These are phyloP conservation scores for Colletotrichum sp. DNA, from an alignment of 2,329 filamentous ascomycete species.

Conservation along the genomic window DNA sequence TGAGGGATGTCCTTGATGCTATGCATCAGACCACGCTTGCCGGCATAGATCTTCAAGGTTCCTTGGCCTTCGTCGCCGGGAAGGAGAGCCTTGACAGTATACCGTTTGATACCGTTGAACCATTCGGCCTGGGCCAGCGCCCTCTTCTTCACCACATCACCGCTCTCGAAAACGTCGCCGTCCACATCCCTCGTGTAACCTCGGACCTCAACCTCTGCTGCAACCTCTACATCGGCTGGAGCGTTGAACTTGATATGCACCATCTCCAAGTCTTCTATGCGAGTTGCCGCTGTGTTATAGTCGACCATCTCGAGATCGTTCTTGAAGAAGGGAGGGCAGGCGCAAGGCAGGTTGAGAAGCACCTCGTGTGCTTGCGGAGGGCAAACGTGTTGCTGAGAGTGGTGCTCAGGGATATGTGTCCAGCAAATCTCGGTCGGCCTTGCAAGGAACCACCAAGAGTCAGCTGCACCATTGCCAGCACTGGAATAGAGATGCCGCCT, in stretches of 20 bases:
- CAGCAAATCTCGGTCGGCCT: constrained; percentile 91
- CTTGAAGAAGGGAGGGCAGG: constrained; percentile 88
- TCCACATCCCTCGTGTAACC: constrained; percentile 82
- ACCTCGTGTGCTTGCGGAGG: constrained; percentile 87
- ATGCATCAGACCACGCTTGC: constrained; percentile 95
- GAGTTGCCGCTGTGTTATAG: constrained; percentile 86
- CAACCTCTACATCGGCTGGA: constrained; percentile 87
- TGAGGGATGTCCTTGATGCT: constrained; percentile 97
- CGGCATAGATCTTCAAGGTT: constrained; percentile 88
- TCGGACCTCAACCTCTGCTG: constrained; percentile 89
- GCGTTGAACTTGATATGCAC: constrained; percentile 88
- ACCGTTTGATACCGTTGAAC: constrained; percentile 85
- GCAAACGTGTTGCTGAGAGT: constrained; percentile 90
- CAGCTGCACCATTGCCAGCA: constrained; percentile 71
- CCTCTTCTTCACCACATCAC: constrained; percentile 83
- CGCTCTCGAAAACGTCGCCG: constrained; percentile 92
- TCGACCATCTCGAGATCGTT: constrained; percentile 80
- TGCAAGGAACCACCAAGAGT: constrained; percentile 93
- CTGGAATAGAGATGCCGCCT: constrained; percentile 79
- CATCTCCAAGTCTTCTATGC: constrained; percentile 92
- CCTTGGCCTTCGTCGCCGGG: constrained; percentile 92
- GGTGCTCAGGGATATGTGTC: constrained; percentile 89
- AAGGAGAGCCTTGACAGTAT: constrained; percentile 90
- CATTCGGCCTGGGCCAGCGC: constrained; percentile 92
- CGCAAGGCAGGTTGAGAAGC: constrained; percentile 83